A percentile compares a stretch with the other conserved stretches of the same genome.
Conservation (phyloP, 768 basidiomycete genomes). For the Lentinus tigrinus region DNA sequence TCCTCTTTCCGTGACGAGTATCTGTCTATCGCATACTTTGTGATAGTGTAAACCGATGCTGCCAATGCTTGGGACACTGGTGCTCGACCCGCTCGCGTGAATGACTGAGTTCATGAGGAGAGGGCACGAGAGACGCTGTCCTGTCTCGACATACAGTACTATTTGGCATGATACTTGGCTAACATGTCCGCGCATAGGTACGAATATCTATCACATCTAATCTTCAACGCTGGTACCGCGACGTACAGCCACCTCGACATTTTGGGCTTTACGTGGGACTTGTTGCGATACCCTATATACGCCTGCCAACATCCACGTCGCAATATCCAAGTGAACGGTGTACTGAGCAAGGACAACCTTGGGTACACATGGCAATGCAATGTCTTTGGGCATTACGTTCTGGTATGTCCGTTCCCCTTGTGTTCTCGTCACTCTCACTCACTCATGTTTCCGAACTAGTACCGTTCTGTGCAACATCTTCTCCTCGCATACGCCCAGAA, state of each 20-base stretch:
- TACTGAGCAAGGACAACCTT: slow-evolving; percentile 63
- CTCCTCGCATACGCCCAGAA: slow-evolving; percentile 42
- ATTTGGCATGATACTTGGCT: background rate
- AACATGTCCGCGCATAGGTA: slow-evolving; percentile 45
- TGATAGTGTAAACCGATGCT: too few relatives aligned
- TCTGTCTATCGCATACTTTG: too few relatives aligned
- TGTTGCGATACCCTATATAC: slow-evolving; percentile 43
- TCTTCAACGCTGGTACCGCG: slow-evolving; percentile 77
- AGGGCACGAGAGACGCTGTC: background rate
- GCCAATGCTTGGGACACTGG: too few relatives aligned
- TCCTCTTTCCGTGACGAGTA: background rate
- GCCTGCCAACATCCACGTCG: slow-evolving; percentile 55
- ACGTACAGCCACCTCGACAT: slow-evolving; percentile 57
- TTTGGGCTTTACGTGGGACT: slow-evolving; percentile 43
- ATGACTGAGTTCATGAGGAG: too few relatives aligned
- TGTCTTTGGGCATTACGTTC: slow-evolving; percentile 74
- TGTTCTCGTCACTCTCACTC: background rate
- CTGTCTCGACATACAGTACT: too few relatives aligned
- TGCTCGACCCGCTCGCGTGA: too few relatives aligned
- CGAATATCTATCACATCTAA: slow-evolving; percentile 76
- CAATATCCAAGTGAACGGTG: slow-evolving; percentile 57
- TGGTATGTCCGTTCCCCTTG: slow-evolving; percentile 47
- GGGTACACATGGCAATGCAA: slow-evolving; percentile 88
- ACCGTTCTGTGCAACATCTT: slow-evolving; percentile 55
- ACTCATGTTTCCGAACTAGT: slow-evolving; percentile 41